Evolutionary conservation across 305 asterid genomes (phyloP).

Genomic region (Fraxinus xanthoxyloides): DNA sequence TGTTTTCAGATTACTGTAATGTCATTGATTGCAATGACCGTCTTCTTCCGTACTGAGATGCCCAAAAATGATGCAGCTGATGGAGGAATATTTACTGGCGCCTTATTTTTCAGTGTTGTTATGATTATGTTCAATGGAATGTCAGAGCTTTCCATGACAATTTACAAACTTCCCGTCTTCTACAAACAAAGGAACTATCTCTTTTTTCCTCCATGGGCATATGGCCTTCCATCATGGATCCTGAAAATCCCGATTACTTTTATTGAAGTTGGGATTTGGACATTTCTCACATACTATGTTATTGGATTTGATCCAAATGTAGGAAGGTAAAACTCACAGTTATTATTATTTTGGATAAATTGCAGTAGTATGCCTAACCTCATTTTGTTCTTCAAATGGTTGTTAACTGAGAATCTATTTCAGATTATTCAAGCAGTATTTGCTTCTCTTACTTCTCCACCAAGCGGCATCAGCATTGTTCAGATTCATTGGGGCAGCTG

Average conservation of each 20-base stretch:
- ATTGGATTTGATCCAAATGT: constrained; percentile 70
- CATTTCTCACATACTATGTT: constrained; percentile 60
- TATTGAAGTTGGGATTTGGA: constrained; percentile 62
- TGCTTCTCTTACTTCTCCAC: constrained; percentile 43
- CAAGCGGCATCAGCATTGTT: constrained; percentile 62
- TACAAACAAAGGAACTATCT: constrained; percentile 73
- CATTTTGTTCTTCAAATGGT: not conserved
- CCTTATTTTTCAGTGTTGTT: constrained; percentile 40
- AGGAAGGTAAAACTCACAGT: constrained; percentile 41
- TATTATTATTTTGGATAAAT: not conserved
- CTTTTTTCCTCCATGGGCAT: constrained; percentile 78
- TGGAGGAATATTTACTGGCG: constrained; percentile 52
- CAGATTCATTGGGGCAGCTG: constrained; percentile 52
- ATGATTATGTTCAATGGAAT: constrained; percentile 59
- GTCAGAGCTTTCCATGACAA: constrained; percentile 56
- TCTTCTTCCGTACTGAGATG: constrained; percentile 63
- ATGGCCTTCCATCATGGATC: constrained; percentile 70
- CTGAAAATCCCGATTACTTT: constrained; percentile 58
- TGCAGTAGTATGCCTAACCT: not conserved
- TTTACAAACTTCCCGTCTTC: constrained; percentile 72
- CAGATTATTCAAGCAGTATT: constrained; percentile 64
- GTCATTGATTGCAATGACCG: constrained; percentile 41
- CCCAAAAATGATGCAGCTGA: constrained; percentile 30
- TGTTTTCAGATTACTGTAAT: constrained; percentile 41
- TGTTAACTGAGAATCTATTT: constrained; percentile 4